Evolutionary conservation across 768 basidiomycete genomes (phyloP).

Genomic region (Mycena kentingensis): DNA sequence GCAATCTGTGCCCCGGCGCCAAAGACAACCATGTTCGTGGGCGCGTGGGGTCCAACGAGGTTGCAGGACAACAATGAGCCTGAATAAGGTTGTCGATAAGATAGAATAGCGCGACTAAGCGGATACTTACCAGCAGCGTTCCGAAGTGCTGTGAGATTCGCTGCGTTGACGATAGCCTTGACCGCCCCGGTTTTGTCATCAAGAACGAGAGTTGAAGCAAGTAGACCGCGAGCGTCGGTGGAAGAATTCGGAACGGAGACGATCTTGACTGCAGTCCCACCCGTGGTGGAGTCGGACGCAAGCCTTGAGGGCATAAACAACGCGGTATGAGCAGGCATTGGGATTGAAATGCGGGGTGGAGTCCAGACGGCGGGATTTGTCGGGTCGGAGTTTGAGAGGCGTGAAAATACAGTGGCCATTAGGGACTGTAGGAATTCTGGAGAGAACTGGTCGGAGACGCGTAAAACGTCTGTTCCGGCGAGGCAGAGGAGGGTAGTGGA

Average conservation of each 20-base stretch:
- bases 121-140: slow-evolving; percentile 77
- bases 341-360: slow-evolving; percentile 64
- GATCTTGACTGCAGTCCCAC: slow-evolving; percentile 78
- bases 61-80: slow-evolving; percentile 70
- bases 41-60: slow-evolving; percentile 46
- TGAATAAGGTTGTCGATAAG: no score
- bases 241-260: slow-evolving; percentile 65
- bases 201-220: slow-evolving; percentile 75
- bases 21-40: slow-evolving; percentile 57
- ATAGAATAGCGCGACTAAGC: no score
- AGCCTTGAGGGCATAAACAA: slow-evolving; percentile 87
- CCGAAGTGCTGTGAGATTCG: slow-evolving; percentile 73
- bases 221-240: slow-evolving; percentile 57
- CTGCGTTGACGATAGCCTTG: slow-evolving; percentile 79
- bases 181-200: slow-evolving; percentile 69
- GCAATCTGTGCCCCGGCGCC: slow-evolving; percentile 75
- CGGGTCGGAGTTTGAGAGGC: slow-evolving; percentile 38
- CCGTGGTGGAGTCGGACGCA: slow-evolving; percentile 30
- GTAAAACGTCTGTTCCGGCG: slow-evolving; percentile 58
- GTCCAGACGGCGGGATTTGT: slow-evolving; percentile 34
- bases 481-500: slow-evolving; percentile 65
- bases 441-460: slow-evolving; percentile 45
- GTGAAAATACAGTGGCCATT: slow-evolving; percentile 62
- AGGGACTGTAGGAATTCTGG: slow-evolving; percentile 50
- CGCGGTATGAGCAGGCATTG: slow-evolving; percentile 54